A percentile compares a stretch with the other conserved stretches of the same genome.
These are phyloP conservation scores for Fistulinella prunicolor DNA, from an alignment of 768 basidiomycete genomes.

Conservation along the genomic window DNA sequence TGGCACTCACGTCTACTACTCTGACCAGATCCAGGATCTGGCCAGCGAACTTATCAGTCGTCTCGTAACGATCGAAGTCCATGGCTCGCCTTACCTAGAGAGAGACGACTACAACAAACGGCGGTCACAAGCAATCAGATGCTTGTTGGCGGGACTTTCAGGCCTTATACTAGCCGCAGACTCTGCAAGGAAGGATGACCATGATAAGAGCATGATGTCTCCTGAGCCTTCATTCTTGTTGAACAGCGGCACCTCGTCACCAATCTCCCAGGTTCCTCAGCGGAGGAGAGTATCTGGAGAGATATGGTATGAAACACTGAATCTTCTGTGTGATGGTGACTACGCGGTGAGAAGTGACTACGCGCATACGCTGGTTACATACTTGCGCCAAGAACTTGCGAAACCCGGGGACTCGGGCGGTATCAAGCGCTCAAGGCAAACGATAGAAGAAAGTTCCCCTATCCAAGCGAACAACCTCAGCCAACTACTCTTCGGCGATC, in stretches of 20 bases:
- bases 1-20: conserved; percentile 91
- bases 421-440: conserved; percentile 42
- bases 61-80: conserved; percentile 66
- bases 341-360: conserved; percentile 80
- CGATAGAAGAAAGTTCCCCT: conserved; percentile 47
- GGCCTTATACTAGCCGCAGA: conserved; percentile 69
- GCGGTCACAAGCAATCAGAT: conserved; percentile 65
- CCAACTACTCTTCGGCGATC: conserved; percentile 54
- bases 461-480: conserved; percentile 46
- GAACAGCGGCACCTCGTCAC: conserved; percentile 26
- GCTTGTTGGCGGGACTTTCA: conserved; percentile 63
- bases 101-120: conserved; percentile 38
- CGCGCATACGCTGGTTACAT: conserved; percentile 67
- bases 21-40: conserved; percentile 93
- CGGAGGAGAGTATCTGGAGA: conserved; percentile 73
- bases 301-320: conserved; percentile 88
- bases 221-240: conserved; percentile 27
- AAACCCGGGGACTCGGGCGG: conserved; percentile 49
- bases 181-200: conserved; percentile 27
- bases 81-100: conserved; percentile 48
- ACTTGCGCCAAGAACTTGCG: conserved; percentile 73
- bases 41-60: conserved; percentile 79
- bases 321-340: conserved; percentile 76
- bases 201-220: conserved; percentile 7
- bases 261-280: conserved; percentile 41